Base-by-base conservation (phyloP, 495 filamentous ascomycete species). In the Xylaria grammica region DNA sequence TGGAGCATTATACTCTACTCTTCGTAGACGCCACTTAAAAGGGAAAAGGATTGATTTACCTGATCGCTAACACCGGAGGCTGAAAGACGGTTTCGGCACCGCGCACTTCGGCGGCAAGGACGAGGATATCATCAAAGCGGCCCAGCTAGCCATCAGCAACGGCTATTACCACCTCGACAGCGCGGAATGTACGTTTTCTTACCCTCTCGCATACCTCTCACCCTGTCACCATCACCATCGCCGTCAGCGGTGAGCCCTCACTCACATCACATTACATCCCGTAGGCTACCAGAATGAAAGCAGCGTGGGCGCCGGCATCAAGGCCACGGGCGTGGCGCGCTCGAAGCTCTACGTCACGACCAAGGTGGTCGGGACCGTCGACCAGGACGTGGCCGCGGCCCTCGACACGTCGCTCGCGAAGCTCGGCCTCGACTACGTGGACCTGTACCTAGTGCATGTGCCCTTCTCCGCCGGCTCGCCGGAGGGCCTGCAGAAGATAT, bases 391-490 rank as follows among this genome's bases (percentile, higher is more conserved):
- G 58, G 88, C 90, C 65, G 80, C 86, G 2, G 86, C 90, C 15
- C 86, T 96, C 62, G 82, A 86, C 40, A 74, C 75, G 10, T 95
- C 91, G 61, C 80, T 96, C 67, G 80, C 89, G 68, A 92, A 90
- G 70, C 81, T 97, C 11, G 83, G 87, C 24, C 72, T 94, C 22
- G 87, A 91, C 60, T 92, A 95, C 74, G 90, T 97, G 3, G 92
- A 97, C 75, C 78, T 92, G 76, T 96, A 93, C 72, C 78, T 96
- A 5, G 91, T 96, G 65, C 92, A 96, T 73, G 69, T 77, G n/a
- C 93, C 93, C 4, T 94, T 88, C 78, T 91, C 83, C 61, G 87
- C 87, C 30, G 78, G 84, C 17, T 79, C 79, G 1, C 84, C 89
- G 17, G 76, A 77, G n/a, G 84, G 89, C 3, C 82, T 92, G n/a